Evolutionary conservation across 116 monocot genomes (phyloP).

Genomic region (Phalaenopsis hybrid): DNA sequence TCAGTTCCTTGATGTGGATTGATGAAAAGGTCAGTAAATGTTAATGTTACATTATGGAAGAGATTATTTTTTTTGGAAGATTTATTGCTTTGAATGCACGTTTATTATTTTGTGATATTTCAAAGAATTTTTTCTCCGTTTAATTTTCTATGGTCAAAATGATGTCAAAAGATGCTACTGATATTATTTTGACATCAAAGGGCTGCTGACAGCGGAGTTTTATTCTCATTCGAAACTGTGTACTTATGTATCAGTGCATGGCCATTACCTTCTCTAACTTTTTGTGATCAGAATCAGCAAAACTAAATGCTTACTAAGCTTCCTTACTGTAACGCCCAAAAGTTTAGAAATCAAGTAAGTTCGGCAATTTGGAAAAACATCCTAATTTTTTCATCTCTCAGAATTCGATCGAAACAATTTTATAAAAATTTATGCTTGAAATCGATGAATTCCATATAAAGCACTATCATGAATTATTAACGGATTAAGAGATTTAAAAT

Average conservation of each 20-base stretch:
- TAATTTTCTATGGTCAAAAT: neutral
- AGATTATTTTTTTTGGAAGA: neutral
- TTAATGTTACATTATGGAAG: neutral
- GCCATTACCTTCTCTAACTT: neutral
- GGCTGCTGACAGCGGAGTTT: neutral
- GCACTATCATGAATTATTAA: too few species aligned
- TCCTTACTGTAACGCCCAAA: neutral
- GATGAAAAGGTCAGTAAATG: slow-evolving; percentile 77
- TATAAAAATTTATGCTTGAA: too few species aligned
- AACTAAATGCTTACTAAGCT: neutral
- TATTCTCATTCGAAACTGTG: neutral
- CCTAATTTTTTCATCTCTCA: too few species aligned
- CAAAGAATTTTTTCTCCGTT: neutral
- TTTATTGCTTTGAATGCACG: neutral
- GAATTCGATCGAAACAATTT: too few species aligned
- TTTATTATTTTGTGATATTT: neutral
- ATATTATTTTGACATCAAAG: neutral
- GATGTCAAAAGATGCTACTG: neutral
- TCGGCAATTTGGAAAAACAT: too few species aligned
- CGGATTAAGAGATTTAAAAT: too few species aligned
- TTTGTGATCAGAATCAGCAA: neutral
- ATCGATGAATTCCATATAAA: too few species aligned
- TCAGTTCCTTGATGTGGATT: slow-evolving; percentile 83
- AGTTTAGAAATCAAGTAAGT: too few species aligned
- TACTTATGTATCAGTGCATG: neutral